Conservation (phyloP, 306 rosid genomes). For the Rubus parviflorus region DNA sequence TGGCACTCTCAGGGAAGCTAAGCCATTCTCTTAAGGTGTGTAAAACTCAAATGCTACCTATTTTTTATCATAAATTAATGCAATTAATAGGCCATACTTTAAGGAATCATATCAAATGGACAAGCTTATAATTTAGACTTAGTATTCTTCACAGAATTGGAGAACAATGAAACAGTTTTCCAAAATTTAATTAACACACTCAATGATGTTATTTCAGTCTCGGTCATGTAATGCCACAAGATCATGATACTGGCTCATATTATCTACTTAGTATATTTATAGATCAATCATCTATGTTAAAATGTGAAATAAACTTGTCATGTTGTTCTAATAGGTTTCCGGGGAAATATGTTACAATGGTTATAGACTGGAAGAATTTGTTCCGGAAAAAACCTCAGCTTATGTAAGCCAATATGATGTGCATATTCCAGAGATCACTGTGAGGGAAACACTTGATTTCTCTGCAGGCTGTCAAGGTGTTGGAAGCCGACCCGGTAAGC, state of each 20-base stretch:
- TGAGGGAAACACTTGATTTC: constrained; percentile 73
- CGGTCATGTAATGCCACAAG: neutral
- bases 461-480: constrained; percentile 73
- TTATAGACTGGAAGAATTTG: constrained; percentile 52
- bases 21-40: constrained; percentile 44
- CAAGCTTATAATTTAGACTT: neutral
- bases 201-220: neutral
- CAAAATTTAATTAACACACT: too few relatives aligned
- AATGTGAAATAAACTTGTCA: neutral
- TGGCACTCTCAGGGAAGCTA: constrained; percentile 44
- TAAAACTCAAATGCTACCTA: neutral
- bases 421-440: constrained; percentile 77
- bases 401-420: constrained; percentile 75
- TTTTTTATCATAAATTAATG: neutral
- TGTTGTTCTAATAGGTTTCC: constrained; percentile 33
- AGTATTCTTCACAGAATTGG: neutral
- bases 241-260: neutral
- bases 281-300: neutral
- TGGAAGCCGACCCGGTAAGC: constrained; percentile 55
- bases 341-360: constrained; percentile 65
- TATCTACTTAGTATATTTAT: too few relatives aligned
- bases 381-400: constrained; percentile 66
- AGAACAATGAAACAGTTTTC: neutral
- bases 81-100: neutral
- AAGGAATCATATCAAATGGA: neutral